Base-by-base conservation (phyloP, 176 grass and related monocot genomes). In the Melocanna baccifera region DNA sequence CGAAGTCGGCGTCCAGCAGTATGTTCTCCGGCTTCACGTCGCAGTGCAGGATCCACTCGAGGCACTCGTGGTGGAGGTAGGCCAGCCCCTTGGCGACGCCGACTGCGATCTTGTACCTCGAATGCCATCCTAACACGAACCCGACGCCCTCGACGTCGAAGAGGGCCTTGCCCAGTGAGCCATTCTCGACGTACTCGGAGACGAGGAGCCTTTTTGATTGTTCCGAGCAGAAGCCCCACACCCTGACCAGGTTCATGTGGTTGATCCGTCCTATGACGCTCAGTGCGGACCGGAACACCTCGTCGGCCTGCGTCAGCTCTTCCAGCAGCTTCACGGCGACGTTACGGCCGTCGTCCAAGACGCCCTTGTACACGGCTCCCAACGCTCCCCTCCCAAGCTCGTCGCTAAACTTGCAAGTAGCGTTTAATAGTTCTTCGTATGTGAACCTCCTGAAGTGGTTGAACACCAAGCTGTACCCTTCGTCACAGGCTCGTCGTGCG, bases 11-110 rank as follows among this genome's bases (percentile, higher is more conserved):
- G 67, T 91, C 91, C 8, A 96, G 84, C 26, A 95, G 88, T 34
- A 96, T 93, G 39, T 93, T 96, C 85, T 96, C 91, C 25, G 94
- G 94, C 74, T 96, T 96, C 41, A 96, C 78, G 42, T 96, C 89
- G 71, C 94, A 93, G 62, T 96, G 94, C 59, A 96, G 86, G 71
- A 96, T 77, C 91, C 94, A 93, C 77, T 96, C 91, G 1, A 93
- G 89, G 64, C 94, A 96, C 57, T 91, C 86, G 25, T 96, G 94
- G 73, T 96, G 94, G 11, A 93, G 91, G 62, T 96, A 92, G 0
- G 87, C 85, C 30, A 94, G 72, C 6, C 87, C 90, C 77, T 88
- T 90, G 47, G 90, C 85, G 2, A 94, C 78, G 4, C 90, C 94
- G 11, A 89, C 55, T 0, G 86, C 91, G 0, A 96, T 87, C 83